phyloP scores from a whole-genome alignment of 2,329 filamentous ascomycete species.

The Chaetomium olivaceum region DNA sequence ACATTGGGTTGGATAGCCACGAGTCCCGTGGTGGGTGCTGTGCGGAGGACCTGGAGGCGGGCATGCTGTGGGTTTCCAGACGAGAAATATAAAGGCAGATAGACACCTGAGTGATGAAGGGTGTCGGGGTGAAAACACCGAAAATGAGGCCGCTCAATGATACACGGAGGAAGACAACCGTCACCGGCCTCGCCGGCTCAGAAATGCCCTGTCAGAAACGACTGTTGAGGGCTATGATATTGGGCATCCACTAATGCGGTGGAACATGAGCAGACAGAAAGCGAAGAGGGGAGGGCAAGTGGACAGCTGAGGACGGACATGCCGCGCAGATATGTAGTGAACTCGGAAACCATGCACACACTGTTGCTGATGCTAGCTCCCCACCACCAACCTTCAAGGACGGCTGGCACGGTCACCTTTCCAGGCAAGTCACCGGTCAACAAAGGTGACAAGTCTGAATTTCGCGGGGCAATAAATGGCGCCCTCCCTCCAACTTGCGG shows the following conservation, averaged over 20 bases:
- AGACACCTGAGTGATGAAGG: background rate
- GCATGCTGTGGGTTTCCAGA: conserved; percentile 37
- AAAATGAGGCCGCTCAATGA: conserved; percentile 14
- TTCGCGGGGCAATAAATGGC: conserved; percentile 30
- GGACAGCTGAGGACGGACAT: conserved; percentile 23
- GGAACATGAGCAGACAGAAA: conserved; percentile 21
- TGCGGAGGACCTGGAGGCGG: conserved; percentile 34
- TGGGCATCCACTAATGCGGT: conserved; percentile 23
- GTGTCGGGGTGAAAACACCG: background rate
- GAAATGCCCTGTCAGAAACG: conserved; percentile 26
- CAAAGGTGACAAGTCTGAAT: conserved; percentile 28
- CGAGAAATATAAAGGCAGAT: background rate
- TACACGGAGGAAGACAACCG: conserved; percentile 20
- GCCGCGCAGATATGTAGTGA: conserved; percentile 26
- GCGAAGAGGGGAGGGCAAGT: conserved; percentile 8
- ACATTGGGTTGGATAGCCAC: conserved; percentile 55
- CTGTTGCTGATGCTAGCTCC: conserved; percentile 11
- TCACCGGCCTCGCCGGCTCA: conserved; percentile 39
- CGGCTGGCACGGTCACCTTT: conserved; percentile 25
- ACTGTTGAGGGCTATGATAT: conserved; percentile 13
- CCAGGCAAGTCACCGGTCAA: conserved; percentile 39
- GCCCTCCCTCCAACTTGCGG: conserved; percentile 19
- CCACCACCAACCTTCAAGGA: conserved; percentile 22
- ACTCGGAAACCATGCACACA: background rate
- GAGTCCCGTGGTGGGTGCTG: conserved; percentile 46